These are phyloP conservation scores for Lasiosphaeria ovina DNA, from an alignment of 495 filamentous ascomycete genomes.

Conservation along the genomic window DNA sequence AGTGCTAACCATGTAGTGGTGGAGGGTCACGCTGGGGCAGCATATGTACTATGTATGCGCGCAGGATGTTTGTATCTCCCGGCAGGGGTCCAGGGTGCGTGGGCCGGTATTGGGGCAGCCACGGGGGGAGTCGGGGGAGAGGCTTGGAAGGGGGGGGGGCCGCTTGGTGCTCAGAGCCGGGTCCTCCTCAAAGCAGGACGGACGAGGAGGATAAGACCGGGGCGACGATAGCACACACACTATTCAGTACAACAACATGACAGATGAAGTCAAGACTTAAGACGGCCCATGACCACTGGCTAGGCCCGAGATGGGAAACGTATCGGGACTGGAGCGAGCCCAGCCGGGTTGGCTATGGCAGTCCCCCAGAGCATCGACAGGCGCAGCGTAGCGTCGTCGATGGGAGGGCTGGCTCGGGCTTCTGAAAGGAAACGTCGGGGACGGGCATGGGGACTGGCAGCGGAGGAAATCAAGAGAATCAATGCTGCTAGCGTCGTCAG, in stretches of 20 bases:
- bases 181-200: not conserved
- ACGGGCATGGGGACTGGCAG: not conserved
- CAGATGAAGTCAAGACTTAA: not conserved
- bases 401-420: not conserved
- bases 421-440: not conserved
- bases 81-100: conserved; percentile 27
- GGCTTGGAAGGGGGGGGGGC: conserved; percentile 16
- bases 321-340: not conserved
- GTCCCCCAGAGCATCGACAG: too few species aligned
- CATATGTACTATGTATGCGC: conserved; percentile 29
- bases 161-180: conserved; percentile 1
- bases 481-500: conserved; percentile 16
- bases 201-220: not conserved
- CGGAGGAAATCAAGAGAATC: conserved; percentile 10
- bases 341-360: too few species aligned
- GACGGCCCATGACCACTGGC: not conserved
- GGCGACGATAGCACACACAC: not conserved
- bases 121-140: conserved; percentile 19
- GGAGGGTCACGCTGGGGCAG: conserved; percentile 29
- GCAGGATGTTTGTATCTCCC: conserved; percentile 28
- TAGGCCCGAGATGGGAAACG: conserved; percentile 1
- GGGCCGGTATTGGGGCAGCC: conserved; percentile 15
- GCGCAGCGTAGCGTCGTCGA: not conserved
- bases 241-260: not conserved
- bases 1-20: conserved; percentile 26